Base-by-base conservation (phyloP, 116 monocot species). In the Dioscorea cayenensis region DNA sequence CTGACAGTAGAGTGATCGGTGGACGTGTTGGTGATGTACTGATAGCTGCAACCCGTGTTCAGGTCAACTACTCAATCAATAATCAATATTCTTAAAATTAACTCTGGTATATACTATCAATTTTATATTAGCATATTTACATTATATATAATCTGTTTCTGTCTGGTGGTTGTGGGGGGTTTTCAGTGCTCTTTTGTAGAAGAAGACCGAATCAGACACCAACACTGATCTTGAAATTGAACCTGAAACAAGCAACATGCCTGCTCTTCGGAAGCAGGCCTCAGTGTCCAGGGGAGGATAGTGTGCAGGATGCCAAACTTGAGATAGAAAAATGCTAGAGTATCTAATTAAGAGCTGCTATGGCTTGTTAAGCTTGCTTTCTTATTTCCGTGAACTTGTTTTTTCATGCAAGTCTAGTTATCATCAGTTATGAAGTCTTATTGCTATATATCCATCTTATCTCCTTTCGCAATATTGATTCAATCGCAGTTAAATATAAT, bases 1-100 rank as follows among this genome's bases (percentile, higher is more conserved):
- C 86, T 27, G 90, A 90, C 79, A 89, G 90, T 5, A 79, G 85
- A 19, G 84, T 93, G 2, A 72, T 97, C 65, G 97, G 97, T 71
- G 93, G 97, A 52, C 80, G 80, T 19, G 86, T 97, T 51, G 84
- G 75, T 52, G 93, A 93, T 29, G n/a, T 66, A 64, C 84, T 93
- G 3, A 82, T 83, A 67, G 97, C 97, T 13, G 90, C 86, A 70
- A 85, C 80, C 27, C 80, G 82, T 35, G 93, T 93, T 18, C 97
- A 97, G 86, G 97, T 65, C 32, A 32, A 32, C 32, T 32, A 32
- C 32, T 32, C 32, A 32, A 32, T 32, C 32, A 32, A 32, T 32
- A 2, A 32, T 25, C 25, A 25, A 25, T 25, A n/a, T n/a, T n/a
- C 25, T 25, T 25, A 25, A 25, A 25, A 25, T n/a, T n/a, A n/a